Evolutionary conservation across 2,329 filamentous ascomycete genomes (phyloP).

Genomic region (Thelonectria olida): DNA sequence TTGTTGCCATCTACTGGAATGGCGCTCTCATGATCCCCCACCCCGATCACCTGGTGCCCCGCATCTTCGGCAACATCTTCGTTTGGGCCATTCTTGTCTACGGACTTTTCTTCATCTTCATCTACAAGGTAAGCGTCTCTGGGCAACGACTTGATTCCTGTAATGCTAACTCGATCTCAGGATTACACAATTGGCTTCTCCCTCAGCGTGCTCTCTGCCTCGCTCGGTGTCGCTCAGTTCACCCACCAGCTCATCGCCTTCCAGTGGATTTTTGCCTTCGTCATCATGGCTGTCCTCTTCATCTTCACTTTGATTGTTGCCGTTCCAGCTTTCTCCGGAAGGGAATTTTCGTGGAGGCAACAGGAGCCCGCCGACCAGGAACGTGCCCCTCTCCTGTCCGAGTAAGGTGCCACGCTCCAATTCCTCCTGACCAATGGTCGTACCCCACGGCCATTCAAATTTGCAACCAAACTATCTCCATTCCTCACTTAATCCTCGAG

Average conservation of each 20-base stretch:
- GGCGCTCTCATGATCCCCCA: slow-evolving; percentile 84
- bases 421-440: background rate
- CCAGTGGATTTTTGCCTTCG: slow-evolving; percentile 93
- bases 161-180: slow-evolving; percentile 43
- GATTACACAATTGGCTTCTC: slow-evolving; percentile 83
- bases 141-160: background rate
- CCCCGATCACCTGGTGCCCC: slow-evolving; percentile 71
- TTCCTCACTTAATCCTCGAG: background rate
- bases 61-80: slow-evolving; percentile 86
- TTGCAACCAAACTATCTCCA: background rate
- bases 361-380: slow-evolving; percentile 59
- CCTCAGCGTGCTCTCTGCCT: slow-evolving; percentile 76
- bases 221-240: slow-evolving; percentile 83
- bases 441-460: background rate
- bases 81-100: slow-evolving; percentile 86
- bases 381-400: slow-evolving; percentile 69
- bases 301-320: slow-evolving; percentile 72
- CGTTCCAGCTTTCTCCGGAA: slow-evolving; percentile 70
- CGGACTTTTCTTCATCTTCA: slow-evolving; percentile 78
- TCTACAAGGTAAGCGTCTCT: slow-evolving; percentile 68
- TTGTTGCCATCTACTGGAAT: slow-evolving; percentile 89
- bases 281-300: slow-evolving; percentile 81
- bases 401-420: slow-evolving; percentile 45
- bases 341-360: slow-evolving; percentile 61
- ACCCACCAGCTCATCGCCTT: slow-evolving; percentile 76